Percentiles rank a stretch among this genome's conserved stretches.
phyloP scores from a whole-genome alignment of 2,329 filamentous ascomycete genomes.

The Daldinia sp. region DNA sequence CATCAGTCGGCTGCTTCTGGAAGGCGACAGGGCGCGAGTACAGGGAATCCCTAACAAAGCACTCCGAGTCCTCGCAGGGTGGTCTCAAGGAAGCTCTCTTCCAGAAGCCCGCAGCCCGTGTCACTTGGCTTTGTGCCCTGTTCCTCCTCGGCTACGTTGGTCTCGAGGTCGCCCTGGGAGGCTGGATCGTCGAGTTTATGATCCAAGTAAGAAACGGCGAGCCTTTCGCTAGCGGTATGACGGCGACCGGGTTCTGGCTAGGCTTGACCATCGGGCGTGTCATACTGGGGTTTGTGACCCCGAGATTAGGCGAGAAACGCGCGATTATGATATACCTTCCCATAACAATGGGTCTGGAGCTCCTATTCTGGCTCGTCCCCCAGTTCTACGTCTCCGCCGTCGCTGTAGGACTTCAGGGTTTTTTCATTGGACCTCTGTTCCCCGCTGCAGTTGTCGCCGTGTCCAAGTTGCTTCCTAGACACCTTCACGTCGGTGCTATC shows the following conservation, averaged over 20 bases:
- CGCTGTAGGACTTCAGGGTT: constrained; percentile 75
- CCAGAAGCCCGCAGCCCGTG: constrained; percentile 53
- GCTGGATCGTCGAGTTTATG: constrained; percentile 89
- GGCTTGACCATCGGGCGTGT: constrained; percentile 78
- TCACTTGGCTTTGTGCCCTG: constrained; percentile 74
- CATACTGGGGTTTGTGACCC: constrained; percentile 77
- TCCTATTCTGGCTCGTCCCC: constrained; percentile 84
- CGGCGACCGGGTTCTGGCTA: constrained; percentile 82
- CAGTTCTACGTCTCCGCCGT: constrained; percentile 78
- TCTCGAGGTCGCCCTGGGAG: constrained; percentile 76
- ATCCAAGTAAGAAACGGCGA: constrained; percentile 73
- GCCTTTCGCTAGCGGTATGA: constrained; percentile 75
- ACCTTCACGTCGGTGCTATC: constrained; percentile 79
- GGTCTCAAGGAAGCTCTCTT: constrained; percentile 52
- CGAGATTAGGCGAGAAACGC: constrained; percentile 72
- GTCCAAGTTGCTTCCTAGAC: constrained; percentile 72
- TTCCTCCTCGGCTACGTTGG: constrained; percentile 83
- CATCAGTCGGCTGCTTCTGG: constrained; percentile 65
- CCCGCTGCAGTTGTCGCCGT: constrained; percentile 75
- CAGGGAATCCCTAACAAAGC: constrained; percentile 50
- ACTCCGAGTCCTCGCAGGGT: constrained; percentile 41
- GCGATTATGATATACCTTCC: constrained; percentile 70
- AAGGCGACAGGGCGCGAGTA: constrained; percentile 62
- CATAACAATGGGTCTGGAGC: constrained; percentile 69
- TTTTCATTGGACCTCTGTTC: constrained; percentile 82